Evolutionary conservation across 2,329 filamentous ascomycete species (phyloP), one percentile per base, ranked within the genome.

Genomic region (Talaromyces amestolkiae): DNA sequence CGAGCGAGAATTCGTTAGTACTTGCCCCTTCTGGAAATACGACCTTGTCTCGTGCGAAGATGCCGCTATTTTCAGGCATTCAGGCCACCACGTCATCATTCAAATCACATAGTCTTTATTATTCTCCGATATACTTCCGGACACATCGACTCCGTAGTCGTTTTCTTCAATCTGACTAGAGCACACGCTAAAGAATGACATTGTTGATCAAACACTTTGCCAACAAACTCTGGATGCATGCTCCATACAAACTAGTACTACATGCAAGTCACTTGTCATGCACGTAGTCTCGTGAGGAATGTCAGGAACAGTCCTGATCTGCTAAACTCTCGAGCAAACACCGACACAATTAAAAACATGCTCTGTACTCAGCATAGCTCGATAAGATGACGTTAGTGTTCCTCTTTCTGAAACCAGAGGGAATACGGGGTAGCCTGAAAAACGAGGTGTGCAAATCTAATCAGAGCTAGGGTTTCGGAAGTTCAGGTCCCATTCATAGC

Each of bases 11-110:
- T 15, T 56, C 53, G 45, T 39, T 39, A 51, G 59, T 53, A 61
- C 24, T 41, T 61, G 3, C 59, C 43, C 49, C 3, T 41, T 51
- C 24, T 22, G 47, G 59, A 49, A 39, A 53, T 61, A 33, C 4
- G 37, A 35, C 27, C 17, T 35, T 19, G 33, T 37, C 53, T 56
- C 33, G 53, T 17, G 22, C n/a, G 22, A 15, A 17, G 33, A 19
- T 45, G 49, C 61, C 61, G 3, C 17, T 33, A 24, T 56, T 63
- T 63, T 43, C 61, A 63, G 61, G 61, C 61, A 45, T 19, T 17
- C 60, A 54, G 37, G 49, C 37, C 51, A 45, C 33, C 33, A 31
- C 31, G 33, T 56, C 53, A 56, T 22, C 49, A 33, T 33, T 53
- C 24, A 31, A 31, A 31, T 31, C 27, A 31, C 27, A 31, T 31